These are phyloP conservation scores for Nidula microcarpa DNA, from an alignment of 768 basidiomycete species.

Conservation along the genomic window DNA sequence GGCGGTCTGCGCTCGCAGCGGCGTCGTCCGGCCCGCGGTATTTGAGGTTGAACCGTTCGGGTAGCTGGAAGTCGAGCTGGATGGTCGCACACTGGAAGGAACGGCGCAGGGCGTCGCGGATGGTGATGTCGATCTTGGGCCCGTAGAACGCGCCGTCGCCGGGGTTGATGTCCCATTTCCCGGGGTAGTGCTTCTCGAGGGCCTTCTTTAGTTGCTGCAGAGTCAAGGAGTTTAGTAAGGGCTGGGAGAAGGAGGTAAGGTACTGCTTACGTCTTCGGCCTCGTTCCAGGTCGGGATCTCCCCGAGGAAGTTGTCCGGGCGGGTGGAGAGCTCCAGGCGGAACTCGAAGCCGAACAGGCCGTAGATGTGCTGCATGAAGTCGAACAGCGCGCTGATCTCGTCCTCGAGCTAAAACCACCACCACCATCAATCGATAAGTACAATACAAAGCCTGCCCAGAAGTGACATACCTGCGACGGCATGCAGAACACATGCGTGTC, in stretches of 20 bases:
- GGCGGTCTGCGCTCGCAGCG: constrained; percentile 44
- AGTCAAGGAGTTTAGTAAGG: constrained; percentile 3
- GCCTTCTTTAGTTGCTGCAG: constrained; percentile 77
- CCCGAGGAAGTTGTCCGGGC: constrained; percentile 93
- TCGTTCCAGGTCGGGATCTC: constrained; percentile 85
- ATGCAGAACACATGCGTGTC: constrained; percentile 99
- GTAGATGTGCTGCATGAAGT: constrained; percentile 94
- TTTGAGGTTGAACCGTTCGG: constrained; percentile 92
- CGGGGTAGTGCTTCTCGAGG: constrained; percentile 82
- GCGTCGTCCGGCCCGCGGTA: constrained; percentile 82
- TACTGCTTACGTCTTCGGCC: constrained; percentile 70
- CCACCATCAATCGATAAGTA: constrained; percentile 1
- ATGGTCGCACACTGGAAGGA: constrained; percentile 99
- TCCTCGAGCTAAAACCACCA: constrained; percentile 60
- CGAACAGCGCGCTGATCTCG: constrained; percentile 85
- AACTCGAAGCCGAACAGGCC: constrained; percentile 94
- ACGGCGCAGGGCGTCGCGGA: constrained; percentile 86
- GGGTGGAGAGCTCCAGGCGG: constrained; percentile 90
- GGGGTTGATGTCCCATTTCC: constrained; percentile 89
- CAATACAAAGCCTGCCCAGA: constrained; percentile 6
- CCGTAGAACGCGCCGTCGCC: constrained; percentile 99
- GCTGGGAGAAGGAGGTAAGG: not conserved
- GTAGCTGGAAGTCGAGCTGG: constrained; percentile 98
- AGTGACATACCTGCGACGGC: constrained; percentile 65
- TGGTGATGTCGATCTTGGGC: constrained; percentile 97